Percentiles rank a stretch among this genome's conserved stretches.
phyloP scores from a whole-genome alignment of 805 yeast genomes.

The Ogataea dorogensis region DNA sequence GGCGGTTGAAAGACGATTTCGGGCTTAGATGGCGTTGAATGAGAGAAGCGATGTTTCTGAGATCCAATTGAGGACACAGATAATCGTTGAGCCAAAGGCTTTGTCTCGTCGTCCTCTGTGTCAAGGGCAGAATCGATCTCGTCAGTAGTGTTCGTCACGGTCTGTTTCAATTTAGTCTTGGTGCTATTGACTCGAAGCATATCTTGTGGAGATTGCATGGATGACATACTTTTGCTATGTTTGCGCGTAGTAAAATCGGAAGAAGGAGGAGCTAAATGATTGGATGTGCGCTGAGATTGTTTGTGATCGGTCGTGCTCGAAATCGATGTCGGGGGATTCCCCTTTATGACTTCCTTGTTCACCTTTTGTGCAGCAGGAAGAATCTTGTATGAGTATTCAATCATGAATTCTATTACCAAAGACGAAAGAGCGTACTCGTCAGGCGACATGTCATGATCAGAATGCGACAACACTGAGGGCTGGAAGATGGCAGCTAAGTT shows the following conservation, averaged over 20 bases:
- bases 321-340: not conserved
- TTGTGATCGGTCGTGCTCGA: constrained; percentile 1
- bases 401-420: constrained; percentile 81
- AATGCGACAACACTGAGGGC: constrained; percentile 93
- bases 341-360: constrained; percentile 2
- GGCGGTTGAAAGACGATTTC: constrained; percentile 12
- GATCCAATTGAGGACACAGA: constrained; percentile 9
- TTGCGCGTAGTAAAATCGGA: constrained; percentile 26
- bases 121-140: constrained; percentile 27
- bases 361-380: constrained; percentile 50
- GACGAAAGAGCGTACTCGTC: constrained; percentile 87
- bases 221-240: constrained; percentile 44
- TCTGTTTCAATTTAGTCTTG: constrained; percentile 10
- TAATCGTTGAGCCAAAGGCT: constrained; percentile 10
- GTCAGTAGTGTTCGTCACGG: constrained; percentile 20
- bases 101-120: constrained; percentile 24
- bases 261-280: constrained; percentile 18
- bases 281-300: constrained; percentile 6
- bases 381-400: constrained; percentile 78
- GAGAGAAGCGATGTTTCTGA: constrained; percentile 4
- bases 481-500: constrained; percentile 95
- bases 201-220: constrained; percentile 43
- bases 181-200: constrained; percentile 32
- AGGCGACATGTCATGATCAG: constrained; percentile 88
- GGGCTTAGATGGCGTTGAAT: constrained; percentile 9